Evolutionary conservation across 768 basidiomycete species (phyloP).

Genomic region (Kondoa subrosea): DNA sequence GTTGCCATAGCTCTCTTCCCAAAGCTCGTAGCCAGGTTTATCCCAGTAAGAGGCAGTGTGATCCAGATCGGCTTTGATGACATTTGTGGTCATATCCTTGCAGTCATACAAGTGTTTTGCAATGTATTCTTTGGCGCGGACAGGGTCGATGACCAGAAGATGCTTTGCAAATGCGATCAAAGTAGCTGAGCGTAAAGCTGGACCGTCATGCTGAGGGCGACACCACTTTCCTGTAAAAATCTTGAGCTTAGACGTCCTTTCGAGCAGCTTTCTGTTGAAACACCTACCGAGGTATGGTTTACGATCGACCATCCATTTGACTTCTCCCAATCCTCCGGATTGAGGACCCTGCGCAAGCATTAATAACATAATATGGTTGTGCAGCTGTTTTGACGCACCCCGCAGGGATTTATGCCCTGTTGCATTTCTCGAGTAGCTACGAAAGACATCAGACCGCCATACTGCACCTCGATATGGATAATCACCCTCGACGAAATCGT

Average conservation of each 20-base stretch:
- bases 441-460: too few species aligned
- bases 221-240: not conserved
- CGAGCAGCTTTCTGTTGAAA: not conserved
- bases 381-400: not conserved
- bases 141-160: constrained; percentile 33
- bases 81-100: constrained; percentile 26
- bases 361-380: too few species aligned
- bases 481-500: too few species aligned
- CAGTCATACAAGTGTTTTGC: constrained; percentile 15
- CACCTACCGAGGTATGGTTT: not conserved
- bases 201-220: constrained; percentile 40
- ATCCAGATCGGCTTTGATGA: constrained; percentile 45
- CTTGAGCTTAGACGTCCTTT: not conserved
- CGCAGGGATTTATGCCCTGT: too few species aligned
- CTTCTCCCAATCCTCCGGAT: too few species aligned
- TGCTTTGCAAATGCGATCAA: constrained; percentile 52
- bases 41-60: constrained; percentile 60
- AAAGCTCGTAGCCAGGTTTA: constrained; percentile 14
- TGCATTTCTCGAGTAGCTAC: too few species aligned
- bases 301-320: constrained; percentile 5
- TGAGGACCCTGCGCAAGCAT: too few species aligned
- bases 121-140: constrained; percentile 35
- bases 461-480: too few species aligned
- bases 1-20: constrained; percentile 48
- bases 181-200: constrained; percentile 53